phyloP scores from a whole-genome alignment of 2,329 filamentous ascomycete species.

The Phialocephala sp. region DNA sequence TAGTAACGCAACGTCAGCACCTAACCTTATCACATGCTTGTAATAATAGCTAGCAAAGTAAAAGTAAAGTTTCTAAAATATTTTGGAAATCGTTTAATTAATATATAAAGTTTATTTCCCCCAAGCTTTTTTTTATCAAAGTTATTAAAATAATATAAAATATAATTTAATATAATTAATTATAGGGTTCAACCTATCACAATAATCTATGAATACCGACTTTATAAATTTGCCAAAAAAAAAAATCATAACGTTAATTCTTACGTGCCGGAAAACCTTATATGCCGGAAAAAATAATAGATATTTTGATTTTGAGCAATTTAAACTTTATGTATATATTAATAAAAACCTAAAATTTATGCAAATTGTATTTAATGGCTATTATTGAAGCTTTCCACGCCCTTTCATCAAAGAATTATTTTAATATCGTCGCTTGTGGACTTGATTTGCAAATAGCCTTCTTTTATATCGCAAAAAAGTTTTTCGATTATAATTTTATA shows the following conservation, averaged over 20 bases:
- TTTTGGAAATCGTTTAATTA: no score
- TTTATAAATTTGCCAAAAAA: no score
- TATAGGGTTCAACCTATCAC: no score
- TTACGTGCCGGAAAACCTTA: slow-evolving; percentile 11
- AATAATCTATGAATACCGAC: no score
- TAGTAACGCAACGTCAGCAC: no score
- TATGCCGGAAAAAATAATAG: slow-evolving; percentile 12
- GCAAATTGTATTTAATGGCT: neutral
- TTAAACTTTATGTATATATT: slow-evolving; percentile 30
- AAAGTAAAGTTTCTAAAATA: no score
- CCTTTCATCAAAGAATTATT: neutral
- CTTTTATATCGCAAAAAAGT: neutral
- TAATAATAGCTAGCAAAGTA: no score
- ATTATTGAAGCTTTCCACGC: neutral
- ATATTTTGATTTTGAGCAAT: slow-evolving; percentile 38
- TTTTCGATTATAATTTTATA: neutral
- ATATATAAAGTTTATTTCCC: no score
- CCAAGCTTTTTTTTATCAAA: no score
- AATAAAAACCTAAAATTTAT: slow-evolving; percentile 18
- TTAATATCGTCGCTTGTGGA: neutral
- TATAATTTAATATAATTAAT: no score
- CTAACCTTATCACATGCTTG: no score
- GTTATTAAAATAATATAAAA: no score
- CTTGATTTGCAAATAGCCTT: neutral
- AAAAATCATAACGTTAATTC: slow-evolving; percentile 3